Percentiles rank a stretch among this genome's conserved stretches.
phyloP scores from a whole-genome alignment of 2,329 filamentous ascomycete genomes.

The Nigrospora oryzae region DNA sequence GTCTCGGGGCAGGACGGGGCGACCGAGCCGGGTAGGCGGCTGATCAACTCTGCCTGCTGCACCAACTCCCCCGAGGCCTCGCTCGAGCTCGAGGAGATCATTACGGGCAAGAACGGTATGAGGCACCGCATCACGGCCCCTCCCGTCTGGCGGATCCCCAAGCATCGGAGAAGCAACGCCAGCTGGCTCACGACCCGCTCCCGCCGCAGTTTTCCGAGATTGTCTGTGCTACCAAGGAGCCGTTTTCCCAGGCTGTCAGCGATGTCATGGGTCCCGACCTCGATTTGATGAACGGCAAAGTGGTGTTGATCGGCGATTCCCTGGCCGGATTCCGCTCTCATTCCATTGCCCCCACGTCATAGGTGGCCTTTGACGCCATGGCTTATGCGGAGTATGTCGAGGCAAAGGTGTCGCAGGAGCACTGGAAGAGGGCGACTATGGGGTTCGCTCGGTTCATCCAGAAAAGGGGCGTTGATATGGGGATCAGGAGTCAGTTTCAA shows the following conservation, averaged over 20 bases:
- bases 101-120: slow-evolving; percentile 23
- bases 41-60: slow-evolving; percentile 38
- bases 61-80: slow-evolving; percentile 27
- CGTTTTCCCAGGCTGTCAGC: slow-evolving; percentile 32
- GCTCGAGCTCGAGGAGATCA: slow-evolving; percentile 20
- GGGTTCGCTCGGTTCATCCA: slow-evolving; percentile 25
- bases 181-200: slow-evolving; percentile 19
- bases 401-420: slow-evolving; percentile 17
- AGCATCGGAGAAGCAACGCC: slow-evolving; percentile 25
- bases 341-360: slow-evolving; percentile 31
- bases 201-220: slow-evolving; percentile 31
- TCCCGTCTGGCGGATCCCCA: slow-evolving; percentile 20
- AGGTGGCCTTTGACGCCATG: slow-evolving; percentile 27
- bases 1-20: slow-evolving; percentile 30
- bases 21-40: slow-evolving; percentile 26
- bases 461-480: slow-evolving; percentile 24
- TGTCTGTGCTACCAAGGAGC: slow-evolving; percentile 25
- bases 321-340: slow-evolving; percentile 34
- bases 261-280: slow-evolving; percentile 25
- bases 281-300: slow-evolving; percentile 24
- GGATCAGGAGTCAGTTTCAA: slow-evolving; percentile 22
- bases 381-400: slow-evolving; percentile 22
- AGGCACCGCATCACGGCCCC: slow-evolving; percentile 26
- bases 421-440: slow-evolving; percentile 24
- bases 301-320: slow-evolving; percentile 34